These are phyloP conservation scores for Euphrasia arctica DNA, from an alignment of 305 asterid genomes.

Conservation along the genomic window DNA sequence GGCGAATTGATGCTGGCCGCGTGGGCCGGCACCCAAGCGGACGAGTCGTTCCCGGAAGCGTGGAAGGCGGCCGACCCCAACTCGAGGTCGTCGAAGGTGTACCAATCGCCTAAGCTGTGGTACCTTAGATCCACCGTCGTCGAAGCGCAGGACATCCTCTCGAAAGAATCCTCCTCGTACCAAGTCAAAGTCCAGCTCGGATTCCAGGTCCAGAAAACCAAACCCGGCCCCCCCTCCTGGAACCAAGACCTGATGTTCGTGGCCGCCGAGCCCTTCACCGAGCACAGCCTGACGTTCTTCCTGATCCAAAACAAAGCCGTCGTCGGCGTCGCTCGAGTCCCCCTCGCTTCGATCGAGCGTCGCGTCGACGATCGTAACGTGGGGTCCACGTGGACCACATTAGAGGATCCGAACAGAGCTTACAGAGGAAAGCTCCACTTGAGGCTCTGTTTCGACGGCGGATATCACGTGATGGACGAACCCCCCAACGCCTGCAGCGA, in stretches of 20 bases:
- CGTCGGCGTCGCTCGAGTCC: conserved; percentile 51
- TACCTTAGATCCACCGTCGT: conserved; percentile 68
- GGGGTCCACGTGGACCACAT: conserved; percentile 69
- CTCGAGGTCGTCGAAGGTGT: conserved; percentile 57
- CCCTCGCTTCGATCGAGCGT: conserved; percentile 59
- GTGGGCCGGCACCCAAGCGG: conserved; percentile 91
- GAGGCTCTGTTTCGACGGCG: conserved; percentile 76
- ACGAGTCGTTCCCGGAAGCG: conserved; percentile 87
- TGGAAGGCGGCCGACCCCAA: conserved; percentile 76
- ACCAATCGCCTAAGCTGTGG: conserved; percentile 88
- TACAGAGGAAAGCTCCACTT: conserved; percentile 74
- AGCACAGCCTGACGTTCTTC: conserved; percentile 38
- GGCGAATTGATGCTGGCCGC: conserved; percentile 77
- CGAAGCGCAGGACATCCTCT: conserved; percentile 69
- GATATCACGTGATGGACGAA: conserved; percentile 93
- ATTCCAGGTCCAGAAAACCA: conserved; percentile 69
- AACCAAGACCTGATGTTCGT: conserved; percentile 71
- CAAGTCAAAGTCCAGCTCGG: conserved; percentile 67
- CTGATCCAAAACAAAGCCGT: conserved; percentile 49
- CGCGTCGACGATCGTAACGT: conserved; percentile 80
- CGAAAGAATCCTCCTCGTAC: conserved; percentile 40
- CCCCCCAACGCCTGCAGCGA: conserved; percentile 74
- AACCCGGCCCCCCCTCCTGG: conserved; percentile 72
- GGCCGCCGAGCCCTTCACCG: conserved; percentile 79
- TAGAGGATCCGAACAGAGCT: conserved; percentile 56